Conservation (phyloP, 2,329 filamentous ascomycete genomes). For the Aspergillus sp. region DNA sequence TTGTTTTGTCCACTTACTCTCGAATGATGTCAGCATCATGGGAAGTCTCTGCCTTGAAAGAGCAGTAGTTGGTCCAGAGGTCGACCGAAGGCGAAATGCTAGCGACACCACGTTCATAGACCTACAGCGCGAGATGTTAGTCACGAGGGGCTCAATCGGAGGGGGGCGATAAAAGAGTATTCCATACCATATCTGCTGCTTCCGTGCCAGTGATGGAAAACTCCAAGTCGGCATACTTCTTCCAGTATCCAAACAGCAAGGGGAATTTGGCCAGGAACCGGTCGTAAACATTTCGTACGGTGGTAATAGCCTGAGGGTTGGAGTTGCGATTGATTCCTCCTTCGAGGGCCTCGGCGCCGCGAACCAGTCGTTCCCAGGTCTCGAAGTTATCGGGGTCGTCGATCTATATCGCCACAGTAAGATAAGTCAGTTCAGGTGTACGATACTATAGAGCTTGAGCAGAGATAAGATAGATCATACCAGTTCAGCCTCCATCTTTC, state of each 20-base stretch:
- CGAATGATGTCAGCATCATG: conserved; percentile 92
- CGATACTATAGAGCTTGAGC: neutral
- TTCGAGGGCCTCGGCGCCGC: conserved; percentile 78
- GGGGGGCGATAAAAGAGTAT: conserved; percentile 1
- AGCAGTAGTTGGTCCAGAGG: conserved; percentile 95
- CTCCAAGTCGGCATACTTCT: conserved; percentile 97
- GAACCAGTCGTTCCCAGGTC: conserved; percentile 88
- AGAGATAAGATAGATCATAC: conserved; percentile 51
- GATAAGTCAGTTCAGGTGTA: neutral
- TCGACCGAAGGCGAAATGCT: conserved; percentile 93
- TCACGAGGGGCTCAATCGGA: neutral
- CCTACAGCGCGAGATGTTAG: conserved; percentile 49
- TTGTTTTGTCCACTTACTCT: conserved; percentile 84
- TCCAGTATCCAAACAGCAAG: conserved; percentile 97
- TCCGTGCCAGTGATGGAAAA: conserved; percentile 97
- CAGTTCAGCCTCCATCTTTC: conserved; percentile 73
- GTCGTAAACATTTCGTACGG: conserved; percentile 85
- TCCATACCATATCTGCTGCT: conserved; percentile 86
- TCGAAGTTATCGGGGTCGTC: conserved; percentile 89
- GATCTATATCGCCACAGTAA: conserved; percentile 38
- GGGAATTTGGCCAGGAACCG: conserved; percentile 93
- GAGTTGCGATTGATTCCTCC: conserved; percentile 96
- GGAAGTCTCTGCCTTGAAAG: conserved; percentile 96
- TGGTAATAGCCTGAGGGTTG: conserved; percentile 85
- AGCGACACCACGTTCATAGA: conserved; percentile 92